Evolutionary conservation across 1,284 basidiomycete genomes (phyloP).

Genomic region (Tilletia caries): DNA sequence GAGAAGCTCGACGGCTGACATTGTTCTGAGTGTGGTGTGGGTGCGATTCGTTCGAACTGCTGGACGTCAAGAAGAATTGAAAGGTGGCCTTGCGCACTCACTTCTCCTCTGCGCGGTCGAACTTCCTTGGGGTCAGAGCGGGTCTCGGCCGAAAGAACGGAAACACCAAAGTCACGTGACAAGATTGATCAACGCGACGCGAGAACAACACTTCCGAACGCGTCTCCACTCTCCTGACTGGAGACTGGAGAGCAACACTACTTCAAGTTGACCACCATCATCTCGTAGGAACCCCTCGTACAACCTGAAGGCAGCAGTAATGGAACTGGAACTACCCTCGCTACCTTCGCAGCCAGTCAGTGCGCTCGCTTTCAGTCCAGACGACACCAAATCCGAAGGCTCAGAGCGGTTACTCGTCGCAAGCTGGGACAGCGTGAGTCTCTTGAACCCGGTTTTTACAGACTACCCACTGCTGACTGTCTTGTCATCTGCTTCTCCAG

Average conservation of each 20-base stretch:
- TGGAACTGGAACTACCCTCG: slow-evolving; percentile 9
- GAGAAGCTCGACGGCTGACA: slow-evolving; percentile 52
- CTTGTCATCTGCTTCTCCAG: slow-evolving; percentile 1
- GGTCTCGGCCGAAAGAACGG: background rate
- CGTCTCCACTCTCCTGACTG: background rate
- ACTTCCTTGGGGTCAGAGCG: background rate
- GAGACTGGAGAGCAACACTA: background rate
- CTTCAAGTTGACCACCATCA: background rate
- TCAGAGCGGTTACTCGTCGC: slow-evolving; percentile 30
- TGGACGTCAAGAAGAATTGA: background rate
- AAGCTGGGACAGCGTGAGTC: slow-evolving; percentile 40
- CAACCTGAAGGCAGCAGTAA: background rate
- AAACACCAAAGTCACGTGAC: background rate
- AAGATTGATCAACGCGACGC: background rate
- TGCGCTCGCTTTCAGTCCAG: background rate
- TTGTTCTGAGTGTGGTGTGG: slow-evolving; percentile 16
- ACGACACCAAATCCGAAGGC: background rate
- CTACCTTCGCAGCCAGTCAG: background rate
- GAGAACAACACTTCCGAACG: background rate
- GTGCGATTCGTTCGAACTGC: no score
- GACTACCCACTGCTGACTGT: background rate
- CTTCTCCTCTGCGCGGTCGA: background rate
- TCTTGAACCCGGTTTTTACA: background rate
- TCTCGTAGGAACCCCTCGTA: background rate
- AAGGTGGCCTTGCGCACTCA: background rate